Conservation (phyloP, 2,329 filamentous ascomycete species). For the Fusarium fracticaudum region DNA sequence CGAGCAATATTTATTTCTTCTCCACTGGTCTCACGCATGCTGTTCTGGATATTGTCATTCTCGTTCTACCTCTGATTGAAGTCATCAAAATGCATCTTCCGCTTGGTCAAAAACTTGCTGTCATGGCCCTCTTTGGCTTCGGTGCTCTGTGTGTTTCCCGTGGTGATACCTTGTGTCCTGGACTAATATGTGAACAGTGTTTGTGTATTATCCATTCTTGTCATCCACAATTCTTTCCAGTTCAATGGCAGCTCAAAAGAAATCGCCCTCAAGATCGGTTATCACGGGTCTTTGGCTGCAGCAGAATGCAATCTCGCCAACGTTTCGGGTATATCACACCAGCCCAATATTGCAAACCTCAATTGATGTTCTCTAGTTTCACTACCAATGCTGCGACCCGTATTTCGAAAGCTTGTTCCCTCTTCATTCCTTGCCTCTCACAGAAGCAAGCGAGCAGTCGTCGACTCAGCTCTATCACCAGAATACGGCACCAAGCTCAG, state of each 20-base stretch:
- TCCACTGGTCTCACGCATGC: constrained; percentile 44
- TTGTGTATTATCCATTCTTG: constrained; percentile 40
- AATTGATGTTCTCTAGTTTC: constrained; percentile 8
- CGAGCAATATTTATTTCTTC: constrained; percentile 45
- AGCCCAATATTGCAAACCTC: rapidly evolving
- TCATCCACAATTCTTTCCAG: constrained; percentile 30
- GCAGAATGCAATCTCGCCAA: constrained; percentile 43
- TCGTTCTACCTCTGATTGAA: constrained; percentile 44
- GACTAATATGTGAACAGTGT: constrained; percentile 2
- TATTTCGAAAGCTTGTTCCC: constrained; percentile 14
- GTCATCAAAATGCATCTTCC: constrained; percentile 44
- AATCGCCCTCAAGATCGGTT: constrained; percentile 36
- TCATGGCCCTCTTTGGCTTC: constrained; percentile 43
- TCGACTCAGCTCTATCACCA: background rate
- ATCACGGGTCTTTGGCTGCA: constrained; percentile 38
- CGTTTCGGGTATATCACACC: constrained; percentile 34
- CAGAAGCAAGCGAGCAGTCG: background rate
- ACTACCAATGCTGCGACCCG: constrained; percentile 30
- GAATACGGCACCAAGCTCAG: constrained; percentile 1
- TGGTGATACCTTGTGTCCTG: rapidly evolving
- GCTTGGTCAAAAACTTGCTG: constrained; percentile 41
- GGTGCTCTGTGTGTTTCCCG: constrained; percentile 39
- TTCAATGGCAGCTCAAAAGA: constrained; percentile 34
- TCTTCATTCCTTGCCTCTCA: constrained; percentile 14
- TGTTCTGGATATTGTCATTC: constrained; percentile 45